Base-by-base conservation (phyloP, 768 basidiomycete species). In the Podaxis sp. region DNA sequence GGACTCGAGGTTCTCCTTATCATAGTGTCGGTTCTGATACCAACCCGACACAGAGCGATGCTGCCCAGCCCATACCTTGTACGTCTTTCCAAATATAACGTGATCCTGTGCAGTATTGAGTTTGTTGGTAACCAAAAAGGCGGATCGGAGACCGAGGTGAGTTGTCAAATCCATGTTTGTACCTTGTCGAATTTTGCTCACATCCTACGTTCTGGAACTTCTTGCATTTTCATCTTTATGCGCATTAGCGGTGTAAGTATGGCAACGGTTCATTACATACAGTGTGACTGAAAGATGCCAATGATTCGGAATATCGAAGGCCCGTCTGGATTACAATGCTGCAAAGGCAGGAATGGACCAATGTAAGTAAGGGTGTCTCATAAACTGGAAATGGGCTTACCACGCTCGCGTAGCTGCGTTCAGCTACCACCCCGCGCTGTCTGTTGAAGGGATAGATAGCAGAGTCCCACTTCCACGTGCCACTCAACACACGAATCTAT, bases 271-370 rank as follows among this genome's bases (percentile, higher is more conserved):
- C 19, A 40, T 42, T 44, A 11, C 22, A 39, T 26, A 13, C 5
- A 24, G 9, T 12, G n/a, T 13, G 7, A 30, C 17, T 7, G 15
- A 51, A 3, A 26, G 17, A 59, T 42, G 52, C 52, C 15, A 19
- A 36, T 54, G 26, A 53, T 11, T 33, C 8, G 33, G 33, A 17
- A 12, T 22, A 38, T 19, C 8, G 12, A 44, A 61, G 52, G 52
- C 15, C 52, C 39, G 26, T 4, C 12, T 15, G 51, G 59, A 28
- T 44, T 40, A 1, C 51, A 42, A 40, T 57, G 63, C 22, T 52
- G 52, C 39, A 63, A 63, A 36, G 57, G 38, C n/a, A 51, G 40
- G 49, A 26, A 51, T 42, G 52, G 57, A 52, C 52, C 59, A 6
- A 52, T 61, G 36, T 55, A 36, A 51, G 55, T 56, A n/a, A 44